Evolutionary conservation across 2,329 filamentous ascomycete genomes (phyloP), one percentile per base, ranked within the genome.

Genomic region (Aspergillus fumigatus): DNA sequence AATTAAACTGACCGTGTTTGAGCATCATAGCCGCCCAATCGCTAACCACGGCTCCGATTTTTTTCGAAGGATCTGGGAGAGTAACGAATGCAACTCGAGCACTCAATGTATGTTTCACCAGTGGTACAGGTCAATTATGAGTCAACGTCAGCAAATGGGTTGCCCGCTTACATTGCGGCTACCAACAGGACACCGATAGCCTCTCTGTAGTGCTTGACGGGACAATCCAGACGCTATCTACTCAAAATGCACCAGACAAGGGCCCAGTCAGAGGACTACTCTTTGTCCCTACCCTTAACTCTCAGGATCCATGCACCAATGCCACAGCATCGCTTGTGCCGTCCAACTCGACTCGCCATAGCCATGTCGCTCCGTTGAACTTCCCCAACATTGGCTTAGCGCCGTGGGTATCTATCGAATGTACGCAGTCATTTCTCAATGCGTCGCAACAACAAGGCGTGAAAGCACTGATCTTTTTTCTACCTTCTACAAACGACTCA

Each of bases 321-420:
- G 74, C 82, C 49, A 84, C 88, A 45, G 80, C 80, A 43, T 73
- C 81, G n/a, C 85, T 88, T 63, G 81, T 97, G 8, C 90, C 92
- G 1, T 65, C 72, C 40, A 92, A 94, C 71, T 90, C 86, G 54
- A 96, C 90, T 11, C 84, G 88, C 17, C 82, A 84, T 64, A 71
- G 74, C n/a, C 82, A 94, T 66, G 82, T 97, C 17, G 80, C 81
- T 0, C 81, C 82, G 50, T 70, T 72, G 21, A 85, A 88, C 62
- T 91, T 90, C 71, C 85, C 88, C 54, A 79, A 92, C 52, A 84
- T 97, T 64, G 92, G 89, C 27, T 77, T 97, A 53, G 92, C 90
- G 25, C 93, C 93, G 27, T 97, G 93, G 92, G 85, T 91, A 65
- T 88, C 82, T 59, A 77, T 81, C 7, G 77, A 84, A 26, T 99